Conservation (phyloP, 495 filamentous ascomycete genomes). For the Sordaria brevicollis region DNA sequence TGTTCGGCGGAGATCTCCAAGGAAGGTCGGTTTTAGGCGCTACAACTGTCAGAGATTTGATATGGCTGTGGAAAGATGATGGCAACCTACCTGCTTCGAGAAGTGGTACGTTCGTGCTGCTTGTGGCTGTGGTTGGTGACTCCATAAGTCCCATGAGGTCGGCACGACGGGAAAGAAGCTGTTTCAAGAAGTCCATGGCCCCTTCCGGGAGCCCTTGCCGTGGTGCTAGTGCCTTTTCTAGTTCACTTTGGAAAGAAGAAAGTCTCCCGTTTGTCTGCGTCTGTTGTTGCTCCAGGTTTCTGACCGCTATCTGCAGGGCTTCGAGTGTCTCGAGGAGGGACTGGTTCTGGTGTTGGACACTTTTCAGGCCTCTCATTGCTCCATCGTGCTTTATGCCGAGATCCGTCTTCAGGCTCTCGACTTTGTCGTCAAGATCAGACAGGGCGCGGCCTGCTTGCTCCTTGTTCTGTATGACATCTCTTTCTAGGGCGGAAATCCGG, state of each 20-base stretch:
- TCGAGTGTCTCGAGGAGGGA: constrained; percentile 7
- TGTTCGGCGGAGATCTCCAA: background rate
- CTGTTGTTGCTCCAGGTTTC: constrained; percentile 6
- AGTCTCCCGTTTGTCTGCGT: constrained; percentile 3
- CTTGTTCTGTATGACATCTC: constrained; percentile 1
- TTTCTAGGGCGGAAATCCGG: constrained; percentile 4
- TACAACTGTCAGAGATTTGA: background rate
- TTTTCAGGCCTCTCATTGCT: background rate
- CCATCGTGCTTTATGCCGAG: background rate
- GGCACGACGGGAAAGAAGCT: constrained; percentile 5
- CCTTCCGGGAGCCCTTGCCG: background rate
- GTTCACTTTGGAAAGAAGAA: constrained; percentile 2
- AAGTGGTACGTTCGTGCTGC: background rate
- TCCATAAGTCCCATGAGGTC: constrained; percentile 8
- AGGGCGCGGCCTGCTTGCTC: background rate
- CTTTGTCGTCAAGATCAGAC: constrained; percentile 2
- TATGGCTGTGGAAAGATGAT: background rate
- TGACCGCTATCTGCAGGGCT: constrained; percentile 10
- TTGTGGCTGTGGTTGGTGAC: background rate
- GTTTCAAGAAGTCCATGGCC: background rate
- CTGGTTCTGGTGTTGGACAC: constrained; percentile 7
- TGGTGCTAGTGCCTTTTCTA: background rate
- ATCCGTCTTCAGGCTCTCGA: constrained; percentile 3
- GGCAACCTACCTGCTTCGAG: background rate
- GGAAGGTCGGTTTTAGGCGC: background rate